Conservation (phyloP, 805 yeast genomes). For the Metschnikowia borealis region DNA sequence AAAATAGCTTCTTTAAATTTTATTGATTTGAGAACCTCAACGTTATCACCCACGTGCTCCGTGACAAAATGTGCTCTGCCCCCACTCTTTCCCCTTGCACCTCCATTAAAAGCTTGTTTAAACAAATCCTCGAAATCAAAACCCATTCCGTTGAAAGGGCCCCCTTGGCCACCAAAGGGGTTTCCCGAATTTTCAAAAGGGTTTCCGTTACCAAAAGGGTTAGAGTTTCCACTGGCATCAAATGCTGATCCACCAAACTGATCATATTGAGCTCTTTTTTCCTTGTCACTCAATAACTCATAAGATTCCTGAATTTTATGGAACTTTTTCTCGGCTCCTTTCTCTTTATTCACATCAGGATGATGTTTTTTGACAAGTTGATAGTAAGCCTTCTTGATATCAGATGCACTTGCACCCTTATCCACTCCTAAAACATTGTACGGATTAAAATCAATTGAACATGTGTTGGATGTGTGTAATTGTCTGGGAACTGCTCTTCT, state of each 20-base stretch:
- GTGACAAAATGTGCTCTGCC: constrained; percentile 52
- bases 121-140: constrained; percentile 44
- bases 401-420: constrained; percentile 65
- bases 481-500: not conserved
- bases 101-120: constrained; percentile 47
- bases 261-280: constrained; percentile 84
- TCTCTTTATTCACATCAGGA: constrained; percentile 94
- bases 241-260: constrained; percentile 88
- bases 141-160: constrained; percentile 53
- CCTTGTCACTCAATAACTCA: constrained; percentile 82
- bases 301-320: constrained; percentile 94
- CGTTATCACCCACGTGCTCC: constrained; percentile 84
- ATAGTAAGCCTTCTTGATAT: constrained; percentile 92
- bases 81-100: constrained; percentile 25
- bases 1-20: constrained; percentile 83
- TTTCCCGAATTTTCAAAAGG: constrained; percentile 41
- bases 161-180: constrained; percentile 41
- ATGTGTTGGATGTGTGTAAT: constrained; percentile 43
- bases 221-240: constrained; percentile 53
- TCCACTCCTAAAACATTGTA: constrained; percentile 79
- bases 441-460: constrained; percentile 58
- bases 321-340: constrained; percentile 81
- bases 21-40: constrained; percentile 72
- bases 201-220: constrained; percentile 39
- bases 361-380: constrained; percentile 90